phyloP scores from a whole-genome alignment of 345 rosid species.

The Hibiscus syriacus region DNA sequence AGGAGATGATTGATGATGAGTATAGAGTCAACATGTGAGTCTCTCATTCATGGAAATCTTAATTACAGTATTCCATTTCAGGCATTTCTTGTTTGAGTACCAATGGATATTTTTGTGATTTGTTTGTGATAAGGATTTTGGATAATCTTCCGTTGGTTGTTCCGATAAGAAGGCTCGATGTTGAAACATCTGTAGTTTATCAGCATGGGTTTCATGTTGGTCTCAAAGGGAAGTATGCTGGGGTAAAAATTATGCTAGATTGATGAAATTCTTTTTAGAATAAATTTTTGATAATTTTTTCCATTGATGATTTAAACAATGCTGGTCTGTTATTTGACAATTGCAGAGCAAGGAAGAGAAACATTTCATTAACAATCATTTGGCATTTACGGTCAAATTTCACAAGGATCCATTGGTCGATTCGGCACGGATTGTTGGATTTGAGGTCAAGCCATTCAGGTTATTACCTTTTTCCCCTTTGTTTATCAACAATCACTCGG shows the following conservation, averaged over 20 bases:
- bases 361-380: conserved; percentile 80
- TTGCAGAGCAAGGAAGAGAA: conserved; percentile 72
- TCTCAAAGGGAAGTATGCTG: conserved; percentile 53
- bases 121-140: conserved; percentile 62
- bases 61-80: too few species aligned
- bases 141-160: too few species aligned
- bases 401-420: conserved; percentile 60
- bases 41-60: background rate
- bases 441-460: conserved; percentile 95
- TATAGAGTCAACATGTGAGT: conserved; percentile 46
- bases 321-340: background rate
- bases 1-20: conserved; percentile 80
- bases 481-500: background rate
- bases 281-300: background rate
- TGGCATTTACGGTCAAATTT: conserved; percentile 62
- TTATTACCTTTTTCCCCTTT: conserved; percentile 3
- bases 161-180: conserved; percentile 42
- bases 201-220: conserved; percentile 65
- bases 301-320: background rate
- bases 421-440: conserved; percentile 75
- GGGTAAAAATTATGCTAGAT: conserved; percentile 33
- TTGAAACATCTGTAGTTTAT: conserved; percentile 36
- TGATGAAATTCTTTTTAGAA: background rate
- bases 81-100: too few species aligned
- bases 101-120: background rate